phyloP scores from a whole-genome alignment of 1,284 basidiomycete genomes.

The Caloboletus firmus region DNA sequence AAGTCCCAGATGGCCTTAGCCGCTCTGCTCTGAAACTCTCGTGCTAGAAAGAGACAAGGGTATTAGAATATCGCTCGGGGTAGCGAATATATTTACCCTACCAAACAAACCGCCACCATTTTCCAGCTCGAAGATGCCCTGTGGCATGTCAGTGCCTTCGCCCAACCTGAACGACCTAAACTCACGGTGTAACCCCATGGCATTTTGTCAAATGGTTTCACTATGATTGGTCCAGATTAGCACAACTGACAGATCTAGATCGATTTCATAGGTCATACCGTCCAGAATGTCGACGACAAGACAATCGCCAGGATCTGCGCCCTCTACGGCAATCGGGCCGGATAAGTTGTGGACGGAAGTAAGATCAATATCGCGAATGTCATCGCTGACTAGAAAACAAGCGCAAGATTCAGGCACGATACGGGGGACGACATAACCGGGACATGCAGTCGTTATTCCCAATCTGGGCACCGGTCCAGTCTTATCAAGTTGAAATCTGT shows the following conservation, averaged over 20 bases:
- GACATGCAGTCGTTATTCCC: constrained; percentile 71
- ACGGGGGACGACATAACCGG: neutral
- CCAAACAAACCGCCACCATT: constrained; percentile 79
- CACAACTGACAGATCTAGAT: neutral
- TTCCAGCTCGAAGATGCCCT: constrained; percentile 73
- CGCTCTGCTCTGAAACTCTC: constrained; percentile 68
- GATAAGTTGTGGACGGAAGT: constrained; percentile 72
- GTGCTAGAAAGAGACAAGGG: constrained; percentile 39
- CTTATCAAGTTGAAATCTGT: constrained; percentile 32
- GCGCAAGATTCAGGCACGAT: neutral
- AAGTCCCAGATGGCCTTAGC: constrained; percentile 83
- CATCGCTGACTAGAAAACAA: constrained; percentile 56
- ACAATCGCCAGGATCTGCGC: constrained; percentile 77
- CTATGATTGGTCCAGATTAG: constrained; percentile 32
- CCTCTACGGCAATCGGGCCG: constrained; percentile 73
- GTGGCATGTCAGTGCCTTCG: neutral
- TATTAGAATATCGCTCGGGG: neutral
- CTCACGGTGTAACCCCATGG: constrained; percentile 78
- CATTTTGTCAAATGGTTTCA: constrained; percentile 72
- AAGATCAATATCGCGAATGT: constrained; percentile 65
- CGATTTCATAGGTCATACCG: constrained; percentile 38
- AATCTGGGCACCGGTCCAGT: constrained; percentile 77
- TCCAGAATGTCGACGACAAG: constrained; percentile 79
- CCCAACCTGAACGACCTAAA: neutral
- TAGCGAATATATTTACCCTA: constrained; percentile 24